Percentiles rank a stretch among this genome's conserved stretches.
Conservation (phyloP, 139 green algal genomes). For the Trebouxia sp. region DNA sequence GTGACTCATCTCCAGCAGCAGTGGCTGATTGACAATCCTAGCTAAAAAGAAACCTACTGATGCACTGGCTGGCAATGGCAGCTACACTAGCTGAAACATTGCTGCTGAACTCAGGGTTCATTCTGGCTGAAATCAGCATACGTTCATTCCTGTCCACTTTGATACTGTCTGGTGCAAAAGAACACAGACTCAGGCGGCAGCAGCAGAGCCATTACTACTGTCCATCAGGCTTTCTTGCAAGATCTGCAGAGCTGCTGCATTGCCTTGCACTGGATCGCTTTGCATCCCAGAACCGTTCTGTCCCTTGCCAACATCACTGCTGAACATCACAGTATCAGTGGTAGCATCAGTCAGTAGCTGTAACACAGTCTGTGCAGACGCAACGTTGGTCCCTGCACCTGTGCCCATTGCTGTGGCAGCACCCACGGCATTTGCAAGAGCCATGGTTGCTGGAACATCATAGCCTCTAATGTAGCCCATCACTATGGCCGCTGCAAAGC, state of each 20-base stretch:
- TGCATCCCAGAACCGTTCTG: not conserved
- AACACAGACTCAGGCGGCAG: not conserved
- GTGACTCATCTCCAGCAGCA: too few relatives aligned
- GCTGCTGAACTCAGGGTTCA: too few relatives aligned
- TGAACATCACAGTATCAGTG: too few relatives aligned
- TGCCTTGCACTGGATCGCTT: not conserved
- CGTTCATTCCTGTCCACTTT: too few relatives aligned
- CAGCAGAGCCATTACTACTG: not conserved
- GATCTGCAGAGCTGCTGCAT: conserved; percentile 16
- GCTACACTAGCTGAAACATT: too few relatives aligned
- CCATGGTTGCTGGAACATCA: conserved; percentile 59
- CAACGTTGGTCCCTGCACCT: conserved; percentile 92
- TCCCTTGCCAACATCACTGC: not conserved
- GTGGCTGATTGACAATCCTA: too few relatives aligned
- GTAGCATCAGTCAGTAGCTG: conserved; percentile 36
- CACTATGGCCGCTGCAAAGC: conserved; percentile 88
- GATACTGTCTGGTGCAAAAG: too few relatives aligned
- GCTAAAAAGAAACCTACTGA: too few relatives aligned
- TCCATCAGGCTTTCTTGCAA: not conserved
- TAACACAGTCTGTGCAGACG: conserved; percentile 48
- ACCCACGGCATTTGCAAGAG: conserved; percentile 93
- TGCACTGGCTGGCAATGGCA: too few relatives aligned
- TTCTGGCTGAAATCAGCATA: too few relatives aligned
- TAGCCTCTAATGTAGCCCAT: conserved; percentile 73
- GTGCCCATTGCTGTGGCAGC: conserved; percentile 83